Evolutionary conservation across 768 basidiomycete species (phyloP), one percentile per base, ranked within the genome.

Genomic region (Leccinum uliginosum): DNA sequence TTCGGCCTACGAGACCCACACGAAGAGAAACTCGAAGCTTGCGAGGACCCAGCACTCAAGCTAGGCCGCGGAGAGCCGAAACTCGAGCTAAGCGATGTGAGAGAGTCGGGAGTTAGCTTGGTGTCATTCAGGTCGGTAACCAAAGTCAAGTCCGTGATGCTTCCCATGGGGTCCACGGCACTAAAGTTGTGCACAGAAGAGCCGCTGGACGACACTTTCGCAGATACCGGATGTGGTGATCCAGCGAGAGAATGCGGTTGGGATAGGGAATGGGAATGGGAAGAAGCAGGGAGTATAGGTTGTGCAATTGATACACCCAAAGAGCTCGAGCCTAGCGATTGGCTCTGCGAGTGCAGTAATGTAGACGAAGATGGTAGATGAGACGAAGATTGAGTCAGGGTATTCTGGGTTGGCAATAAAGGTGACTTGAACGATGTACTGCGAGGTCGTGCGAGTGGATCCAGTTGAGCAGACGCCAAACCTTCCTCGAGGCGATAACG

Each of bases 401-500:
- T 49, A 19, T 45, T 17, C 3, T 67, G 51, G 14, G 67, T 52
- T 19, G 57, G 54, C 34, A 68, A 35, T 30, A 69, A 63, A 45
- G 66, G 55, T 1, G 69, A 71, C 43, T 57, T 67, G 21, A 71
- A 63, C 7, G 65, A 66, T 38, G 69, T 57, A 17, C 64, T 61
- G 11, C 52, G 62, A 12, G 62, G 56, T 46, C 63, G 71, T 19
- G 56, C 55, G 19, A 70, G 58, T 35, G 69, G 61, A 35, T 73
- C 70, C 27, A 73, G 49, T 24, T 71, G 70, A 23, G 56, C 50
- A 40, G 71, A 40, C 4, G 71, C 50, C 17, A 67, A 45, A 21
- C 66, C 57, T 17, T 72, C 71, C 55, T 68, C 68, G 1, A 70
- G 56, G 44, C 70, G 66, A 51, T 64, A 59, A 21, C 67, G 70